These are phyloP conservation scores for Calonectria pteridis DNA, from an alignment of 2,329 filamentous ascomycete genomes.

Conservation along the genomic window DNA sequence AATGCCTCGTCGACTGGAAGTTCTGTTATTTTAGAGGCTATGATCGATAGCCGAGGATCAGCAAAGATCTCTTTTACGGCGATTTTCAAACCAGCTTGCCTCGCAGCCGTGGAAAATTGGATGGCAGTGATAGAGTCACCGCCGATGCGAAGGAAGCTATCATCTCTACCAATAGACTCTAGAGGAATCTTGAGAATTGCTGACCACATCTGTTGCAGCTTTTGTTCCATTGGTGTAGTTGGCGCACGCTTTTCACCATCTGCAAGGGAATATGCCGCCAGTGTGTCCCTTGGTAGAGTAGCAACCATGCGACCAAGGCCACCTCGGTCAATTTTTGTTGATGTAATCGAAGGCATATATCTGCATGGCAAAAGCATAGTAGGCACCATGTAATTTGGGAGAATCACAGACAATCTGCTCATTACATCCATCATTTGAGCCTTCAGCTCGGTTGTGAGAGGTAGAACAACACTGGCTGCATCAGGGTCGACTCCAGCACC, in stretches of 20 bases:
- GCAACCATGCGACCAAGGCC: slow-evolving; percentile 17
- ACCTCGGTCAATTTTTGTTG: slow-evolving; percentile 34
- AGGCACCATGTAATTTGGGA: slow-evolving; percentile 36
- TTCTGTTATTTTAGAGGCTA: background rate
- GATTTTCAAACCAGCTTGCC: slow-evolving; percentile 1
- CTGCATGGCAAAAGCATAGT: slow-evolving; percentile 27
- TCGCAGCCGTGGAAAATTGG: slow-evolving; percentile 38
- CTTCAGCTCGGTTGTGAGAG: background rate
- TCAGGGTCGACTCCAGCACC: background rate
- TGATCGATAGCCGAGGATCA: background rate
- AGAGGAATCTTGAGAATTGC: slow-evolving; percentile 40
- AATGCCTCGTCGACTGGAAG: background rate
- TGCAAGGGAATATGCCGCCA: background rate
- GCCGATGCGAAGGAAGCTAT: slow-evolving; percentile 26
- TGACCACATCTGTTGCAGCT: slow-evolving; percentile 48
- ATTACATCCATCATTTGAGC: background rate
- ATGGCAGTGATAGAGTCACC: slow-evolving; percentile 32
- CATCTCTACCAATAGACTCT: slow-evolving; percentile 33
- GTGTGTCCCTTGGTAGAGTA: slow-evolving; percentile 20
- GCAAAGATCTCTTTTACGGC: slow-evolving; percentile 27
- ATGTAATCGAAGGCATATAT: slow-evolving; percentile 26
- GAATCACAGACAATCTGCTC: background rate
- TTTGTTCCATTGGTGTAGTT: background rate
- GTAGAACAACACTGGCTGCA: background rate
- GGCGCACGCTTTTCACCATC: background rate